phyloP scores from a whole-genome alignment of 306 rosid genomes.

The Oxytropis ochrocephala region DNA sequence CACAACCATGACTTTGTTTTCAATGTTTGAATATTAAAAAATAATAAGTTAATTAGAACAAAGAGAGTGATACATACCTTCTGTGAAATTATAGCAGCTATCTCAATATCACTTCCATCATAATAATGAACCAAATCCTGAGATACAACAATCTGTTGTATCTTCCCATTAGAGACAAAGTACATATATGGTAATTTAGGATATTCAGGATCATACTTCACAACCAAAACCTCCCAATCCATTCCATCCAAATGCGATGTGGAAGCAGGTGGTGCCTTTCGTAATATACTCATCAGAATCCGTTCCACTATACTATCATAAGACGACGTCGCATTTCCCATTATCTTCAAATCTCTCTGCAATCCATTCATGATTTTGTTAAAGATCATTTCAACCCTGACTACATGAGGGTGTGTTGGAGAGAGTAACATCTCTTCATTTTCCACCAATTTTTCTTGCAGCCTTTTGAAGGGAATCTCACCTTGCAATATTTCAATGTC shows the following conservation, averaged over 20 bases:
- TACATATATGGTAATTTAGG: constrained; percentile 30
- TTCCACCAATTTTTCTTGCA: too few relatives aligned
- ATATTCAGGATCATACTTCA: constrained; percentile 35
- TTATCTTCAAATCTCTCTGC: not conserved
- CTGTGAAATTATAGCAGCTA: constrained; percentile 73
- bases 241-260: constrained; percentile 70
- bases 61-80: constrained; percentile 35
- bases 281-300: constrained; percentile 17
- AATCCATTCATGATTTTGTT: not conserved
- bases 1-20: too few relatives aligned
- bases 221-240: constrained; percentile 84
- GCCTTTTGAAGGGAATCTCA: not conserved
- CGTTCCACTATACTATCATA: too few relatives aligned
- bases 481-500: not conserved
- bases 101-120: constrained; percentile 44
- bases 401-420: not conserved
- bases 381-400: not conserved
- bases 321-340: not conserved
- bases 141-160: constrained; percentile 42
- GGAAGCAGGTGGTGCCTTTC: constrained; percentile 17
- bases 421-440: not conserved
- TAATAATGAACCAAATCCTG: constrained; percentile 39
- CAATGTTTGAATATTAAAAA: too few relatives aligned
- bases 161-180: constrained; percentile 78
- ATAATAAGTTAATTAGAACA: too few relatives aligned